These are phyloP conservation scores for Fusarium sp. DNA, from an alignment of 2,329 filamentous ascomycete species.

Conservation along the genomic window DNA sequence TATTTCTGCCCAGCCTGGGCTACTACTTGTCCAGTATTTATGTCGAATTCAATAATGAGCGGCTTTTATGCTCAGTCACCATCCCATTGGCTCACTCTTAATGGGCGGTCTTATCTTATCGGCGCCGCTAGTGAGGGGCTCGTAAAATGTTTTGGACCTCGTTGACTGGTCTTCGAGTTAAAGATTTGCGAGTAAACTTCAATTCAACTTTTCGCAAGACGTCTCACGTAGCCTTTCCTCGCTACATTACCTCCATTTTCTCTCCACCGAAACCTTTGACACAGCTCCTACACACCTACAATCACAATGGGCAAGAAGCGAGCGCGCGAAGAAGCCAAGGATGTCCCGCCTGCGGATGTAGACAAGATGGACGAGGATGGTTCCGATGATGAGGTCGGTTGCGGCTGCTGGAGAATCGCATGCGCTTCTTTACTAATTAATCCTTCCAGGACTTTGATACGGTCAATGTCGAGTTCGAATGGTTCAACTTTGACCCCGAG, in stretches of 20 bases:
- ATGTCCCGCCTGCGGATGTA: constrained; percentile 54
- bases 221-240: neutral
- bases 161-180: constrained; percentile 30
- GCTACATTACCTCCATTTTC: neutral
- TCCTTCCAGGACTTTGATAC: constrained; percentile 84
- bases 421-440: constrained; percentile 26
- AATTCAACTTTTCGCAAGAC: neutral
- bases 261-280: neutral
- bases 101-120: constrained; percentile 42
- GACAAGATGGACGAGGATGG: constrained; percentile 65
- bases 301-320: constrained; percentile 64
- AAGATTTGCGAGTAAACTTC: constrained; percentile 16
- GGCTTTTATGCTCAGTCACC: neutral
- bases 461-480: constrained; percentile 97
- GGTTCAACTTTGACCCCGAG: constrained; percentile 92
- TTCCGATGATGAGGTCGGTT: constrained; percentile 65
- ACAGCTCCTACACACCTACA: neutral
- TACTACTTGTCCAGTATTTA: neutral
- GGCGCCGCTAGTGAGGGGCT: constrained; percentile 56
- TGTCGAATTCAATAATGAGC: neutral
- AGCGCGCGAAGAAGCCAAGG: constrained; percentile 61
- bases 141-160: constrained; percentile 51
- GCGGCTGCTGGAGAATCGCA: constrained; percentile 14
- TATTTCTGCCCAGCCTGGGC: neutral
- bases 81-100: constrained; percentile 34